Evolutionary conservation across 495 filamentous ascomycete species (phyloP), one percentile per base, ranked within the genome.

Genomic region (Podospora australis): DNA sequence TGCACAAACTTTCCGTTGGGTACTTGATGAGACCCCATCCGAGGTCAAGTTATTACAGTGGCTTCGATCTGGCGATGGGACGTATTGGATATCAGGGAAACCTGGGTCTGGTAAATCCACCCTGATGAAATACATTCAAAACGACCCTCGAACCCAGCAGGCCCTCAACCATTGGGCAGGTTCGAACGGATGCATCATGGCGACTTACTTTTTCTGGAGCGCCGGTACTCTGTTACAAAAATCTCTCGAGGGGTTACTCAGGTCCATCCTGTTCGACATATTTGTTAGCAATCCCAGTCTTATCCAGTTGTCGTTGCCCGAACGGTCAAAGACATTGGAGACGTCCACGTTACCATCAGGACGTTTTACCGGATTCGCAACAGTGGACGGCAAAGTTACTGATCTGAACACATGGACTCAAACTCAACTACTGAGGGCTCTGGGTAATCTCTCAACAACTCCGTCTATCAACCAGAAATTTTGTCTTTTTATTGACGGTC

Each of bases 191-290:
- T 30, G 28, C n/a, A n/a, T 30, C 7, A 7, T 30, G 7, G 28
- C n/a, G 1, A 25, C 23, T 4, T 55, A 58, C 34, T 70, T 54
- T 49, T 69, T 69, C 29, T 70, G 67, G 66, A 50, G 6, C n/a
- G 45, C 57, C 17, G 66, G 66, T 0, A 58, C 46, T 1, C 2
- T 6, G 3, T 23, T 69, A 8, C 67, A 74, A 46, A 69, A 63
- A 51, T 71, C 67, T 9, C 59, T 67, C 21, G 49, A 62, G 20
- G 74, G 74, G 0, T 52, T 78, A 6, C 51, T 74, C 2, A 60
- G 58, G 24, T 56, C 64, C 0, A 44, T 78, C 0, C 52, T 77
- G 6, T 70, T 49, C 39, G 52, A 75, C 29, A 57, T 69, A 1
- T 52, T 68, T 11, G 44, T 51, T 9, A 44, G 57, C 22, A 56